Conservation (phyloP, 1,139 yeast species). For the Ogataea hybrid region DNA sequence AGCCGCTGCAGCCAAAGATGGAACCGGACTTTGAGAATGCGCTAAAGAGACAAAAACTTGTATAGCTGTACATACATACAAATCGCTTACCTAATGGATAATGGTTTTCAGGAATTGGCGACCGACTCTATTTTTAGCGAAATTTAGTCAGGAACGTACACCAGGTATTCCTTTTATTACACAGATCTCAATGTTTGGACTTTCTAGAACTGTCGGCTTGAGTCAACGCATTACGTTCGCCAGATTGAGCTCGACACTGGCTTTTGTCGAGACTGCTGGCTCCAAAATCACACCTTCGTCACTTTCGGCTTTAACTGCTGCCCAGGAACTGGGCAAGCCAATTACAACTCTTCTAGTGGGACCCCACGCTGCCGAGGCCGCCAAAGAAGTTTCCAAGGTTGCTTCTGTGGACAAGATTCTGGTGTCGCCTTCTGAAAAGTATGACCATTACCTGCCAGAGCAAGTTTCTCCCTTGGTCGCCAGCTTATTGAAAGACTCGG, state of each 20-base stretch:
- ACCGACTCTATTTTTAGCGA: constrained; percentile 1
- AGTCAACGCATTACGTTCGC: constrained; percentile 6
- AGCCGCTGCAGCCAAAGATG: constrained; percentile 4
- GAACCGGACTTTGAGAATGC: constrained; percentile 7
- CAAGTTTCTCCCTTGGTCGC: constrained; percentile 58
- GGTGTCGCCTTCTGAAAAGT: constrained; percentile 47
- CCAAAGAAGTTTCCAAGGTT: constrained; percentile 39
- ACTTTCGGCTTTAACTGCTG: constrained; percentile 63
- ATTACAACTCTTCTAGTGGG: constrained; percentile 63
- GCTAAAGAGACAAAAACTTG: constrained; percentile 13
- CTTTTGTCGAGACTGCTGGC: constrained; percentile 67
- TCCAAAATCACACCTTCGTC: constrained; percentile 60
- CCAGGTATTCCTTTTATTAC: too few species aligned
- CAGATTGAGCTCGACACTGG: constrained; percentile 54
- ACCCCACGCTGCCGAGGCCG: constrained; percentile 43
- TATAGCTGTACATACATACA: not conserved
- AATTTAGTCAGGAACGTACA: not conserved
- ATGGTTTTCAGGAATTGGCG: not conserved
- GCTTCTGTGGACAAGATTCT: constrained; percentile 46
- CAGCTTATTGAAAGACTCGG: constrained; percentile 42
- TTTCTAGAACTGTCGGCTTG: constrained; percentile 6
- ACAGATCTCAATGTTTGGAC: constrained; percentile 5
- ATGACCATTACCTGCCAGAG: constrained; percentile 63
- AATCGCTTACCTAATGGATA: constrained; percentile 1
- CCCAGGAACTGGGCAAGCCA: constrained; percentile 61